Evolutionary conservation across 148 eudicot genomes (phyloP), one percentile per base, ranked within the genome.

Genomic region (Pouteria glomerata): DNA sequence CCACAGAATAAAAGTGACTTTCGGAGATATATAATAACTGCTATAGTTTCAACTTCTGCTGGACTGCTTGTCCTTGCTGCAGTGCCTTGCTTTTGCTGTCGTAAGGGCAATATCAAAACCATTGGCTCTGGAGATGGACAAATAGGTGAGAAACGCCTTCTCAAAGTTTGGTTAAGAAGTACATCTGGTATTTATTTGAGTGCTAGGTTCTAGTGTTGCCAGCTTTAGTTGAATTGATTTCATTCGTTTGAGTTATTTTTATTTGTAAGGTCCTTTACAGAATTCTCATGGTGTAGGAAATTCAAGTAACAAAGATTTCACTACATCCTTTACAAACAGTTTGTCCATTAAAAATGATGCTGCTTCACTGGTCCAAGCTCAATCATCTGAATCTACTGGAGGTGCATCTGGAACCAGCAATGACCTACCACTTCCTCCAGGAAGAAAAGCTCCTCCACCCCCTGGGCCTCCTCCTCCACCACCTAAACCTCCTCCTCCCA

Each of bases 71-170:
- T 74, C 23, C 23, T 86, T 45, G 33, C 78, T 24, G 78, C 80
- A 2, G 27, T 89, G 58, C 37, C 79, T 26, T 68, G 85, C 21
- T 66, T 81, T 34, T 82, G 82, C 60, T 83, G 76, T 68, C 57
- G 81, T 12, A 71, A 55, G 64, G 63, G 77, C 31, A 76, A 65
- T 19, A 73, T 41, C 2, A 63, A 62, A 13, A 52, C 44, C 41
- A 67, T 57, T 19, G 70, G 56, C 35, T 70, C 74, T 44, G 74
- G 56, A 57, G 61, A 74, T 56, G 77, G 69, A 27, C 78, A 62
- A 30, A 82, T 80, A 81, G 88, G 85, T 74, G 91, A 86, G 29
- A 86, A 73, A 51, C 93, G 86, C 63, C 84, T 86, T 34, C 78
- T 83, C 57, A 85, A 81, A 37, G 7, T 77, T 26, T 64, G 77